Conservation (phyloP, 495 filamentous ascomycete genomes). For the Hypoxylon cercidicola region DNA sequence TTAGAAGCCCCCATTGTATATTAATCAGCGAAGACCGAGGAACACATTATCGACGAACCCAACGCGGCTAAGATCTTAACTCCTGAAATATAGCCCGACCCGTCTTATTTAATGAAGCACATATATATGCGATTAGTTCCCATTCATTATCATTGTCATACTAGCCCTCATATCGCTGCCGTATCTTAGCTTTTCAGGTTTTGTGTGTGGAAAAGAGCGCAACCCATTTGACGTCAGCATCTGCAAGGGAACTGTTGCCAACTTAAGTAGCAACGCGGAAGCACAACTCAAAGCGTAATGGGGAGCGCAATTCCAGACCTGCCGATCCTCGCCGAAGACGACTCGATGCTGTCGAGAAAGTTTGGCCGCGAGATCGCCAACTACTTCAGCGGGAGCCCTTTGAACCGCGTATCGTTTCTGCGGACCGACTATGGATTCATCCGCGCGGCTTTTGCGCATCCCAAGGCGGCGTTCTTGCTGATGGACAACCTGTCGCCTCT, state of each 20-base stretch:
- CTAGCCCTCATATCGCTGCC: background rate
- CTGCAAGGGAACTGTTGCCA: background rate
- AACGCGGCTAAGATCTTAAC: background rate
- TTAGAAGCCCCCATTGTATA: conserved; percentile 1
- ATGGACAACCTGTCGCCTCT: conserved; percentile 84
- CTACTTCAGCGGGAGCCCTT: conserved; percentile 85
- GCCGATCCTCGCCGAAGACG: conserved; percentile 64
- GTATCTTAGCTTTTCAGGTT: background rate
- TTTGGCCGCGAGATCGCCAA: conserved; percentile 93
- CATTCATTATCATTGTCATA: too few species aligned
- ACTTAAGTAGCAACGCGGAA: background rate
- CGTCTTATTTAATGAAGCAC: background rate
- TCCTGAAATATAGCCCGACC: background rate
- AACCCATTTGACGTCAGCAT: background rate
- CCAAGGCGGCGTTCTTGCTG: conserved; percentile 75
- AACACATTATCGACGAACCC: conserved; percentile 9
- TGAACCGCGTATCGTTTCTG: conserved; percentile 81
- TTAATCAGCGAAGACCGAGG: conserved; percentile 19
- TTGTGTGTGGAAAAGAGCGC: conserved; percentile 2
- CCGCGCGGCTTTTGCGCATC: conserved; percentile 76
- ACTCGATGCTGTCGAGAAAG: conserved; percentile 85
- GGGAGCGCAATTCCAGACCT: conserved; percentile 52
- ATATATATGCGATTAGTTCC: background rate
- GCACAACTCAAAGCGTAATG: conserved; percentile 33
- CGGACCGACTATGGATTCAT: conserved; percentile 83